phyloP scores from a whole-genome alignment of 225 moss, liverwort and hornwort genomes.

The Ulota crispa region DNA sequence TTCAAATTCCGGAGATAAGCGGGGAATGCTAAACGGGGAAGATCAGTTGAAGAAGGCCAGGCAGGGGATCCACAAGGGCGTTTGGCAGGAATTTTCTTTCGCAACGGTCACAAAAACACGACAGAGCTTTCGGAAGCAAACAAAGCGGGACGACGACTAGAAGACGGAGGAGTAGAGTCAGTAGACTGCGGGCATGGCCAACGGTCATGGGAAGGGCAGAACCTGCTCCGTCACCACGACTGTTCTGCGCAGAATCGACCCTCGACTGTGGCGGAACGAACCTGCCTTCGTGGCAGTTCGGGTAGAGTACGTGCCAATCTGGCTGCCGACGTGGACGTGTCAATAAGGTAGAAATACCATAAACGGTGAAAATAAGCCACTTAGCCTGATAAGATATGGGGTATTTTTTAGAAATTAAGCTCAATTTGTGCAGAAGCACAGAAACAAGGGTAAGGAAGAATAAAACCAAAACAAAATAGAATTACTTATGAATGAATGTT shows the following conservation, averaged over 20 bases:
- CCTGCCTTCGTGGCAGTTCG: not conserved
- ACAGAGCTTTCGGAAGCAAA: constrained; percentile 31
- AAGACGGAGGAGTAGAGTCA: too few species aligned
- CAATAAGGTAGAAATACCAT: too few species aligned
- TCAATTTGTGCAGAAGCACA: too few species aligned
- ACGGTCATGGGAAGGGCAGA: constrained; percentile 31
- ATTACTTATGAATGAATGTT: too few species aligned
- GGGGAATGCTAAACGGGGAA: not conserved
- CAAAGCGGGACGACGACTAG: constrained; percentile 21
- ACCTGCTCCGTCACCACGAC: not conserved
- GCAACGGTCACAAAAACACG: constrained; percentile 39
- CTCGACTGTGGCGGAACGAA: not conserved
- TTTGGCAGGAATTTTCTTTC: constrained; percentile 10
- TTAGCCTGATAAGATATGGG: too few species aligned
- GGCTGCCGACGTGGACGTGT: not conserved
- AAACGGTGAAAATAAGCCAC: too few species aligned
- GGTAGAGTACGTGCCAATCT: not conserved
- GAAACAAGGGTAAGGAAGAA: too few species aligned
- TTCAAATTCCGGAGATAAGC: not conserved
- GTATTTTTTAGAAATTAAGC: too few species aligned
- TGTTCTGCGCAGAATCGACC: constrained; percentile 12
- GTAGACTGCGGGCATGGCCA: not conserved
- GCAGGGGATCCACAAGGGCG: not conserved
- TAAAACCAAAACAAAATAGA: too few species aligned
- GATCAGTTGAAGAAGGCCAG: constrained; percentile 18